Conservation (phyloP, 225 moss, liverwort and hornwort genomes). For the Antitrichia curtipendula region DNA sequence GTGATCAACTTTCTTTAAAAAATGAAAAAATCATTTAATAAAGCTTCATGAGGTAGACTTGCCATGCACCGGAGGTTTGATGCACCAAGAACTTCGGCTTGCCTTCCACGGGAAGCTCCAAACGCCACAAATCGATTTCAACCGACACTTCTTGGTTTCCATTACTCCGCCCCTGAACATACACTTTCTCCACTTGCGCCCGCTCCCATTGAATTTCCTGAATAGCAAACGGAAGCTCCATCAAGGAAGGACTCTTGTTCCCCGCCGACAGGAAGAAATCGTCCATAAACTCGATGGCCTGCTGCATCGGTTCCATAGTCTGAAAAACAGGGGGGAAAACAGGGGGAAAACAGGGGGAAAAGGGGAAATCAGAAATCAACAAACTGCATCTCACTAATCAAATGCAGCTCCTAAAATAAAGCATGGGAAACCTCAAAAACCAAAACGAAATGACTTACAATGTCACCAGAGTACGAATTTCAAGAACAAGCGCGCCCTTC, state of each 20-base stretch:
- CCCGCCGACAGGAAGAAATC: constrained; percentile 24
- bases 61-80: constrained; percentile 40
- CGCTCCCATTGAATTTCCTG: constrained; percentile 37
- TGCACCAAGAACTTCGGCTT: constrained; percentile 48
- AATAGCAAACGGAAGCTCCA: constrained; percentile 44
- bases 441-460: neutral
- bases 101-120: constrained; percentile 34
- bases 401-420: neutral
- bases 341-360: neutral
- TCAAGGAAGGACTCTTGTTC: constrained; percentile 9
- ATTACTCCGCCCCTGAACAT: constrained; percentile 20
- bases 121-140: constrained; percentile 39
- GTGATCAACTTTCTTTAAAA: neutral
- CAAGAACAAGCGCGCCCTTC: neutral
- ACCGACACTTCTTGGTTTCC: constrained; percentile 15
- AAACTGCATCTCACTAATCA: neutral
- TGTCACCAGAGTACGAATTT: neutral
- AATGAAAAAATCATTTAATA: neutral
- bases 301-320: neutral
- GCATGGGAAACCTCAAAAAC: neutral
- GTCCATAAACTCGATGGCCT: constrained; percentile 11
- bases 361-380: neutral
- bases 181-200: constrained; percentile 16
- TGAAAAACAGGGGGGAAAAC: neutral
- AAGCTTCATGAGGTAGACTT: neutral